Percentiles rank a stretch among this genome's conserved stretches.
Evolutionary conservation across 116 monocot genomes (phyloP).

Genomic region (Papilionanthe hybrid): DNA sequence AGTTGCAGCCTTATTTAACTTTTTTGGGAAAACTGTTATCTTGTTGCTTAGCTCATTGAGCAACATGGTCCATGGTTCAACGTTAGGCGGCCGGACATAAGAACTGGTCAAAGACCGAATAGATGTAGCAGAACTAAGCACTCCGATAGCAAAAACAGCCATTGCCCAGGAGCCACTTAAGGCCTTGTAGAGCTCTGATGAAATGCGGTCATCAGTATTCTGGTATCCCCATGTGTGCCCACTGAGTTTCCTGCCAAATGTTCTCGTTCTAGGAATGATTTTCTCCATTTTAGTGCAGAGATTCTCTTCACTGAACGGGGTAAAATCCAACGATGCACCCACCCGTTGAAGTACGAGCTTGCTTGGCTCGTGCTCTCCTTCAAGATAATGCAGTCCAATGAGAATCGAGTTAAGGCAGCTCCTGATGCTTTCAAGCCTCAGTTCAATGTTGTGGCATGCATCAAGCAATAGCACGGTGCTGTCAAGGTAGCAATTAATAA

Average conservation of each 20-base stretch:
- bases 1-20: background rate
- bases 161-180: constrained; percentile 15
- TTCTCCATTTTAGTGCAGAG: constrained; percentile 11
- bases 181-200: constrained; percentile 13
- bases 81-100: background rate
- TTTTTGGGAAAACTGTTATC: background rate
- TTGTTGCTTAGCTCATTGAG: constrained; percentile 10
- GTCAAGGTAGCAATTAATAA: constrained; percentile 24
- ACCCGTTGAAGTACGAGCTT: constrained; percentile 8
- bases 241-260: constrained; percentile 17
- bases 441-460: constrained; percentile 18
- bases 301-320: constrained; percentile 17
- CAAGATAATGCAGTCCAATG: constrained; percentile 22
- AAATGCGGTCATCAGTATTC: background rate
- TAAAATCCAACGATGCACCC: background rate
- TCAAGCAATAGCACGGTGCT: constrained; percentile 24
- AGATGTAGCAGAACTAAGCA: constrained; percentile 15
- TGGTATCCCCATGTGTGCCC: too few species aligned
- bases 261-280: constrained; percentile 22
- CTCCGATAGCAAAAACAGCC: constrained; percentile 14
- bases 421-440: constrained; percentile 15
- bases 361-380: constrained; percentile 13
- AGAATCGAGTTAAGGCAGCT: constrained; percentile 7
- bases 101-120: constrained; percentile 6
- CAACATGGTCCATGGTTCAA: constrained; percentile 3